Percentiles rank a stretch among this genome's conserved stretches.
Conservation (phyloP, 1,139 yeast species). For the Candida tetrigidarum region DNA sequence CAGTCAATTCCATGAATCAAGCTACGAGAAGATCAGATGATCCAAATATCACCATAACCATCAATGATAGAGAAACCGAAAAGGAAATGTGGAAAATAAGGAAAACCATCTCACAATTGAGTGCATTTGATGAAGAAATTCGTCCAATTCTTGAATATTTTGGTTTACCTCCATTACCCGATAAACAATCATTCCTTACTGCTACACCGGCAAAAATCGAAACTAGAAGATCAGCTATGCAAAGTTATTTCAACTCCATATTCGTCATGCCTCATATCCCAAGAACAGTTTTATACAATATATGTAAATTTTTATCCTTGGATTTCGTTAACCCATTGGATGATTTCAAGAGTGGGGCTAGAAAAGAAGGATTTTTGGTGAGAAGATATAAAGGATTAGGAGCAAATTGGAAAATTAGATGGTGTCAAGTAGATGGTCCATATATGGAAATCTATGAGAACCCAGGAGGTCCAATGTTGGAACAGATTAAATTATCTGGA, state of each 20-base stretch:
- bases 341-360: constrained; percentile 56
- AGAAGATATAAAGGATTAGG: constrained; percentile 60
- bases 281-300: constrained; percentile 49
- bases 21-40: constrained; percentile 51
- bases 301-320: constrained; percentile 70
- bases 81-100: constrained; percentile 76
- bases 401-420: constrained; percentile 72
- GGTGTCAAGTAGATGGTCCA: constrained; percentile 74
- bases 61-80: constrained; percentile 58
- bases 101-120: constrained; percentile 60
- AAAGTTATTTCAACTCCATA: constrained; percentile 62
- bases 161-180: constrained; percentile 67
- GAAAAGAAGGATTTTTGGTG: constrained; percentile 71
- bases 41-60: constrained; percentile 61
- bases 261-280: constrained; percentile 69
- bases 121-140: constrained; percentile 58
- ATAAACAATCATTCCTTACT: constrained; percentile 56
- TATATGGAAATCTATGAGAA: constrained; percentile 61
- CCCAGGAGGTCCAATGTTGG: constrained; percentile 62
- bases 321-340: constrained; percentile 71
- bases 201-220: constrained; percentile 72
- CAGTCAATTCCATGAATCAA: constrained; percentile 32
- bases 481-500: constrained; percentile 58
- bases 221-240: constrained; percentile 55
- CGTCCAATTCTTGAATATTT: constrained; percentile 59